These are phyloP conservation scores for Quercus glauca DNA, from an alignment of 306 rosid species.

Conservation along the genomic window DNA sequence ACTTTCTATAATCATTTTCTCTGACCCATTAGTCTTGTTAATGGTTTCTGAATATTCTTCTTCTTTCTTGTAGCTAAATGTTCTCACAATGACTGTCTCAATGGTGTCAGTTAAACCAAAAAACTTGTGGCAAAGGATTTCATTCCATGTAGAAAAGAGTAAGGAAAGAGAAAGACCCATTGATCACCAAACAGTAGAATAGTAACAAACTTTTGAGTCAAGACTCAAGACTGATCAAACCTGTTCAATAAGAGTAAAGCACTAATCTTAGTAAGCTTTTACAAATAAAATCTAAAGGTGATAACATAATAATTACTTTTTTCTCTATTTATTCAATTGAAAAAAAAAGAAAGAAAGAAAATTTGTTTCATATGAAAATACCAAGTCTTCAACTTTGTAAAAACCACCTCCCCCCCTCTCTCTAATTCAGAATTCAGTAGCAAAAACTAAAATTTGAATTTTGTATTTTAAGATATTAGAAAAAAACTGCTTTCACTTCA, in stretches of 20 bases:
- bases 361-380: background rate
- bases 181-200: background rate
- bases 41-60: constrained; percentile 5
- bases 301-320: background rate
- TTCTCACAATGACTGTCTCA: background rate
- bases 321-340: background rate
- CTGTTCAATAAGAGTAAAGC: background rate
- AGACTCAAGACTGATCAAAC: constrained; percentile 1
- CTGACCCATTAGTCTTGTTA: background rate
- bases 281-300: background rate
- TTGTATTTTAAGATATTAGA: background rate
- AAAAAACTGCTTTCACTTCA: background rate
- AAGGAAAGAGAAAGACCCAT: constrained; percentile 34
- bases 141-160: constrained; percentile 22
- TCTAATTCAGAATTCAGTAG: background rate
- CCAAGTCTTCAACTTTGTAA: background rate
- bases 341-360: background rate
- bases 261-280: background rate
- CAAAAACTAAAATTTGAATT: background rate
- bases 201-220: background rate
- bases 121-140: background rate
- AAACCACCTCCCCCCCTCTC: background rate
- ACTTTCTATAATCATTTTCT: background rate
- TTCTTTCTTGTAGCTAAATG: constrained; percentile 7
- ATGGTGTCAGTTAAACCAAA: constrained; percentile 1